Percentiles rank a stretch among this genome's conserved stretches.
These are phyloP conservation scores for Hypoxylon sp. DNA, from an alignment of 2,329 filamentous ascomycete genomes.

Conservation along the genomic window DNA sequence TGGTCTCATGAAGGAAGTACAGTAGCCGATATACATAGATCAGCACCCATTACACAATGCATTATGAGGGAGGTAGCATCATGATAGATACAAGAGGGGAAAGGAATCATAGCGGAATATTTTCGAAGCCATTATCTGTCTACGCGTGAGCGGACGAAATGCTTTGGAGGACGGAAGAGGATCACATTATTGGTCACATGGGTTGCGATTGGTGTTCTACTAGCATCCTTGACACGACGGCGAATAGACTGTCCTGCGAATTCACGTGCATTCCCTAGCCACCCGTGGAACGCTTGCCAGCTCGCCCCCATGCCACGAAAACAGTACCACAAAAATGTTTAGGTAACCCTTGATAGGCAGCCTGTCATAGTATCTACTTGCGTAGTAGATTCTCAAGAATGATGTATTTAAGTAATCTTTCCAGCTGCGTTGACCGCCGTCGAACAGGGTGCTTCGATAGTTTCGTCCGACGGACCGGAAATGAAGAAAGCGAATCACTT, in stretches of 20 bases:
- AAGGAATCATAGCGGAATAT: not conserved
- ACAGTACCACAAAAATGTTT: no score
- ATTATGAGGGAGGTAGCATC: constrained; percentile 20
- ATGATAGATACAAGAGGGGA: constrained; percentile 1
- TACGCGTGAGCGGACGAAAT: not conserved
- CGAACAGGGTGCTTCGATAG: not conserved
- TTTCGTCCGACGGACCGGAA: not conserved
- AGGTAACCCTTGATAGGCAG: not conserved
- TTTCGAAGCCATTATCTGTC: not conserved
- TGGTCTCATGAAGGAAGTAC: constrained; percentile 16
- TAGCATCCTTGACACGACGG: not conserved
- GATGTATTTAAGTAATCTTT: not conserved
- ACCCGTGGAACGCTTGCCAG: not conserved
- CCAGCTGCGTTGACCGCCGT: not conserved
- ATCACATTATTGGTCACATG: constrained; percentile 21
- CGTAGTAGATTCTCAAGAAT: not conserved
- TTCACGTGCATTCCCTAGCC: not conserved
- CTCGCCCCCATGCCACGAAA: no score
- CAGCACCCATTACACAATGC: constrained; percentile 14
- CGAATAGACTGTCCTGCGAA: constrained; percentile 19
- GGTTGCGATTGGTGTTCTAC: constrained; percentile 12
- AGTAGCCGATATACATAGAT: constrained; percentile 18
- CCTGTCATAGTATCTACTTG: not conserved
- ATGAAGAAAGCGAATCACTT: not conserved
- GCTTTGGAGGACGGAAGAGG: constrained; percentile 8